Percentiles rank a stretch among this genome's conserved stretches.
Evolutionary conservation across 2,329 filamentous ascomycete genomes (phyloP).

Genomic region (Xylaria sp.): DNA sequence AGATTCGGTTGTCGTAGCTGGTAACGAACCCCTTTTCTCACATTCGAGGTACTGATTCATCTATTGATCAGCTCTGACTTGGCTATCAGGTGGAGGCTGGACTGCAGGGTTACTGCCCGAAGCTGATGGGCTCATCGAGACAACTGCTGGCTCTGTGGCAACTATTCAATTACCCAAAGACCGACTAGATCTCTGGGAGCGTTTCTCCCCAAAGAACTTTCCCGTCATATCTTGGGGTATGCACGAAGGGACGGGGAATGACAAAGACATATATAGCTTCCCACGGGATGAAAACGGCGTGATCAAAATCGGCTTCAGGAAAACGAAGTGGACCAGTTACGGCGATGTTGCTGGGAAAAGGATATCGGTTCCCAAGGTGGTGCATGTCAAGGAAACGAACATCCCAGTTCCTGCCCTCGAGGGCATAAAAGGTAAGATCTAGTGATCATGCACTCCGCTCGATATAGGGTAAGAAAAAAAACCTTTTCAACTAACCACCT

Average conservation of each 20-base stretch:
- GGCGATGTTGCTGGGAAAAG: constrained; percentile 36
- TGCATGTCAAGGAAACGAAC: constrained; percentile 35
- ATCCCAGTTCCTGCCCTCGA: constrained; percentile 41
- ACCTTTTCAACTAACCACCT: background rate
- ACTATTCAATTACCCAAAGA: constrained; percentile 54
- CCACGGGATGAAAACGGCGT: constrained; percentile 54
- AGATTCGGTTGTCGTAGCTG: constrained; percentile 51
- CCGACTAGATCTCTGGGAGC: constrained; percentile 50
- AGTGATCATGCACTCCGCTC: background rate
- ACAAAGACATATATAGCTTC: constrained; percentile 60
- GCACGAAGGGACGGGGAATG: constrained; percentile 50
- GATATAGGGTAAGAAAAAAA: background rate
- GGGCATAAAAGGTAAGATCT: constrained; percentile 42
- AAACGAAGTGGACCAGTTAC: constrained; percentile 54
- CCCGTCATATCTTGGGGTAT: constrained; percentile 57
- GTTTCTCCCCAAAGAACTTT: constrained; percentile 56
- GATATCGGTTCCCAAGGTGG: constrained; percentile 43
- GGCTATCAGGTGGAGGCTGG: constrained; percentile 38
- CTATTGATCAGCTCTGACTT: constrained; percentile 42
- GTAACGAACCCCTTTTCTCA: constrained; percentile 17
- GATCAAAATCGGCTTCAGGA: constrained; percentile 62
- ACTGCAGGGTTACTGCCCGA: constrained; percentile 39
- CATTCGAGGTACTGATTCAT: background rate
- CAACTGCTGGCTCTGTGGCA: constrained; percentile 41
- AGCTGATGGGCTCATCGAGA: constrained; percentile 40